phyloP scores from a whole-genome alignment of 495 filamentous ascomycete genomes.

The Penicillium alfredii region DNA sequence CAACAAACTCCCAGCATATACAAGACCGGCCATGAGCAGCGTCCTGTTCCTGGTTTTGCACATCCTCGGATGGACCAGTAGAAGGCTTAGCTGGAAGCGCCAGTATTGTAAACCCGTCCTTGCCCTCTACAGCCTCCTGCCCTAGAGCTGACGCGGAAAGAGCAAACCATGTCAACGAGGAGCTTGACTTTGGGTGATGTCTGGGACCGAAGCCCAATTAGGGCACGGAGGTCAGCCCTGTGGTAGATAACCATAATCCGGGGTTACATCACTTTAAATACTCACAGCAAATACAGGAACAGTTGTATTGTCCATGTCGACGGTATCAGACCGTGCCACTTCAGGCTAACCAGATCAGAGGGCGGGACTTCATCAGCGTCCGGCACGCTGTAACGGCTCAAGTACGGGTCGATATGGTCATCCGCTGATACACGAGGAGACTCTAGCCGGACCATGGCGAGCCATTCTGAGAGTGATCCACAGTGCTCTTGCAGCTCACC shows the following conservation, averaged over 20 bases:
- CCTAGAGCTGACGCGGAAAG: slow-evolving; percentile 33
- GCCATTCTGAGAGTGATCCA: slow-evolving; percentile 73
- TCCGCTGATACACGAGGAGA: slow-evolving; percentile 62
- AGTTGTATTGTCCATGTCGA: slow-evolving; percentile 36
- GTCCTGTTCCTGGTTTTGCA: background rate
- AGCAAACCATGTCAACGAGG: slow-evolving; percentile 31
- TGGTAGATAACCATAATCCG: background rate
- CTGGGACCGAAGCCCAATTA: slow-evolving; percentile 7
- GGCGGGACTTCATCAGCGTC: slow-evolving; percentile 22
- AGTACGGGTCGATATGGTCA: slow-evolving; percentile 74
- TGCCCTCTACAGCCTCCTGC: slow-evolving; percentile 35
- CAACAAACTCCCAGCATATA: slow-evolving; percentile 39
- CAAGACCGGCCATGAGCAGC: slow-evolving; percentile 12
- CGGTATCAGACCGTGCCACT: slow-evolving; percentile 45
- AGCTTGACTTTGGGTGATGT: slow-evolving; percentile 4
- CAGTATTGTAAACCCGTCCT: slow-evolving; percentile 42
- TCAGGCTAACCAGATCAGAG: slow-evolving; percentile 33
- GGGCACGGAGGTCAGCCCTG: slow-evolving; percentile 7
- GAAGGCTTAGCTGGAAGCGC: slow-evolving; percentile 12
- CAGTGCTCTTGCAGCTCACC: slow-evolving; percentile 54
- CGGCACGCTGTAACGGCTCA: slow-evolving; percentile 74
- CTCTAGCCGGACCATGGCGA: slow-evolving; percentile 63
- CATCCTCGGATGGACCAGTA: background rate
- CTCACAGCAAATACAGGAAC: slow-evolving; percentile 39
- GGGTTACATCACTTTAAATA: slow-evolving; percentile 1